These are phyloP conservation scores for Aureococcus anophagefferens DNA, from an alignment of 108 stramenopile species.

Conservation along the genomic window DNA sequence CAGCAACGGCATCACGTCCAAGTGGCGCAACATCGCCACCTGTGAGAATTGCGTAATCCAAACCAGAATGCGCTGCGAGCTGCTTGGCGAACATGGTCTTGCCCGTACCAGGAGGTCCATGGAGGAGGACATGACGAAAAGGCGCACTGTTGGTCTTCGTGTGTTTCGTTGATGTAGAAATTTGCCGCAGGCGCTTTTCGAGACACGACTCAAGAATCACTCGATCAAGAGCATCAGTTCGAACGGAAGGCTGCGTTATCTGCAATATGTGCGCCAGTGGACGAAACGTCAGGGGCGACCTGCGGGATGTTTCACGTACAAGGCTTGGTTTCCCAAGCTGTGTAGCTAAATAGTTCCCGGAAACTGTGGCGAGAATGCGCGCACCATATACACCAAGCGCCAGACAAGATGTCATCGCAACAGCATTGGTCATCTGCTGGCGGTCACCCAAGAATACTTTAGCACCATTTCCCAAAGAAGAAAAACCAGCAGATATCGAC, in stretches of 20 bases:
- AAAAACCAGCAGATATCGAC: constrained; percentile 76
- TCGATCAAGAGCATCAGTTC: constrained; percentile 82
- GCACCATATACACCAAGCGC: constrained; percentile 74
- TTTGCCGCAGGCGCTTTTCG: constrained; percentile 69
- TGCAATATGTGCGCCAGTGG: too few relatives aligned
- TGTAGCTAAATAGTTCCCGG: constrained; percentile 21
- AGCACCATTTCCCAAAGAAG: constrained; percentile 72
- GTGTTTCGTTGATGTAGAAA: constrained; percentile 85
- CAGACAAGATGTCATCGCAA: constrained; percentile 74
- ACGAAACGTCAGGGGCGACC: too few relatives aligned
- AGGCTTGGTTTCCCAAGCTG: constrained; percentile 90
- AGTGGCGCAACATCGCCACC: constrained; percentile 98
- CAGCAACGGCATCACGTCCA: constrained; percentile 94
- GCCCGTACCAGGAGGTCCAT: constrained; percentile 96
- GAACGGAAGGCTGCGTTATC: too few relatives aligned
- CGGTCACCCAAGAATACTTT: constrained; percentile 69
- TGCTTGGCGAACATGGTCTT: constrained; percentile 98
- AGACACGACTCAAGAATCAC: constrained; percentile 78
- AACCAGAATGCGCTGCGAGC: constrained; percentile 82
- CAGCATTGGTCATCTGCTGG: constrained; percentile 81
- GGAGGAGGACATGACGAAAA: constrained; percentile 94
- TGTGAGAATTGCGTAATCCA: constrained; percentile 97
- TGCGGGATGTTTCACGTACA: constrained; percentile 86
- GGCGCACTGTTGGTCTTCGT: constrained; percentile 95
- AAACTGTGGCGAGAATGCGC: constrained; percentile 10